A percentile compares a stretch with the other conserved stretches of the same genome.
These are phyloP conservation scores for Penicillium palitans DNA, from an alignment of 2,329 filamentous ascomycete genomes.

Conservation along the genomic window DNA sequence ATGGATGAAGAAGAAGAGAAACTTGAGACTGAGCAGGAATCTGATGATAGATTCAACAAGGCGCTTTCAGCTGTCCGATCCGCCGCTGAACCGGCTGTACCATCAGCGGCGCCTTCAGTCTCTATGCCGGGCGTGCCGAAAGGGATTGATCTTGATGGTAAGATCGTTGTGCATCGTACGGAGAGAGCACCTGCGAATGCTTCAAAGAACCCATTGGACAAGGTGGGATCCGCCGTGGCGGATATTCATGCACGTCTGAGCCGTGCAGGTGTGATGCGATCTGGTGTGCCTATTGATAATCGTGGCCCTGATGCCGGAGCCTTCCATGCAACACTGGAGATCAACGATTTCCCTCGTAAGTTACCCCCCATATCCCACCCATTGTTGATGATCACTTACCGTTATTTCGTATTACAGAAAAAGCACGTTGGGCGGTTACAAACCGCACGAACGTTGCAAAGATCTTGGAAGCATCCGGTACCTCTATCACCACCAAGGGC, in stretches of 20 bases:
- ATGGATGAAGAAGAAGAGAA: slow-evolving; percentile 73
- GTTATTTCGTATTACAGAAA: slow-evolving; percentile 55
- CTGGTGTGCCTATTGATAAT: slow-evolving; percentile 95
- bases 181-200: slow-evolving; percentile 54
- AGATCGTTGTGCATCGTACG: slow-evolving; percentile 72
- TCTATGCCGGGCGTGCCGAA: slow-evolving; percentile 51
- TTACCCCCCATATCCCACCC: slow-evolving; percentile 17
- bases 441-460: slow-evolving; percentile 98
- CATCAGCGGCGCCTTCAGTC: slow-evolving; percentile 23
- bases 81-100: slow-evolving; percentile 50
- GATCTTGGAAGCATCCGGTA: slow-evolving; percentile 91
- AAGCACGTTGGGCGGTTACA: slow-evolving; percentile 96
- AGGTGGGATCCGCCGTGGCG: slow-evolving; percentile 84
- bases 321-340: slow-evolving; percentile 95
- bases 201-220: slow-evolving; percentile 71
- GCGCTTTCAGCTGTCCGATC: slow-evolving; percentile 66
- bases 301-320: slow-evolving; percentile 96
- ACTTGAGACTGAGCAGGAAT: slow-evolving; percentile 60
- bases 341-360: slow-evolving; percentile 92
- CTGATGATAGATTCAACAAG: slow-evolving; percentile 51
- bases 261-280: slow-evolving; percentile 82
- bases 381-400: slow-evolving; percentile 10
- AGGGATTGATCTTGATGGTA: slow-evolving; percentile 63
- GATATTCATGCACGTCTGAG: slow-evolving; percentile 89
- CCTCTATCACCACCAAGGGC: slow-evolving; percentile 96